Base-by-base conservation (phyloP, 805 yeast genomes). In the Candida anglica region DNA sequence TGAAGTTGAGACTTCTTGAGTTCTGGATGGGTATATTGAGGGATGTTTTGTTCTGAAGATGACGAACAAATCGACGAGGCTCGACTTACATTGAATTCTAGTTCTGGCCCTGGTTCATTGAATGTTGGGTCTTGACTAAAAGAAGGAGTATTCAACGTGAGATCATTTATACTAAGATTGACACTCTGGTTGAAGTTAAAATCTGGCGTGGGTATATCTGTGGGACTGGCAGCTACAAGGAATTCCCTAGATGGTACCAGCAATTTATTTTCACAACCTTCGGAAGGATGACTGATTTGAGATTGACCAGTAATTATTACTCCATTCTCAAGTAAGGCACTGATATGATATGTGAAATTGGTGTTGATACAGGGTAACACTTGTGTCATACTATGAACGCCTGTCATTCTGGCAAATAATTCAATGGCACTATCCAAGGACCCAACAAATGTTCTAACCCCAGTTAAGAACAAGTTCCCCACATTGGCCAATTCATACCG, bases 271-370 rank as follows among this genome's bases (percentile, higher is more conserved):
- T n/a, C n/a, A n/a, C n/a, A n/a, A n/a, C n/a, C n/a, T 17, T 51
- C 56, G 13, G 71, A 60, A 1, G 98, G 98, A 58, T 89, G 98
- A 2, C 96, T 86, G 8, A 89, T 89, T 51, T 88, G 95, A 3
- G 91, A 81, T 55, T 89, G 98, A 9, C 98, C 98, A 0, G 89
- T 82, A 22, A 89, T 80, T 2, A 82, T 66, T 3, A 72, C 65
- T 2, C 94, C 95, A 55, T 86, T 75, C 21, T 63, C 61, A 28
- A 89, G 63, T 19, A 73, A 45, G 0, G 96, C 96, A 32, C 91
- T 79, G 18, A 89, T 87, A 48, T 88, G 95, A 44, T 86, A 86
- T 11, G 89, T 79, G 60, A 84, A 85, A 47, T 82, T 86, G 6
- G 95, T 84, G 49, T 84, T 86, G 25, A 88, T 63, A 41, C 95